Base-by-base conservation (phyloP, 257 asterid genomes). In the Solanum paucissectum region DNA sequence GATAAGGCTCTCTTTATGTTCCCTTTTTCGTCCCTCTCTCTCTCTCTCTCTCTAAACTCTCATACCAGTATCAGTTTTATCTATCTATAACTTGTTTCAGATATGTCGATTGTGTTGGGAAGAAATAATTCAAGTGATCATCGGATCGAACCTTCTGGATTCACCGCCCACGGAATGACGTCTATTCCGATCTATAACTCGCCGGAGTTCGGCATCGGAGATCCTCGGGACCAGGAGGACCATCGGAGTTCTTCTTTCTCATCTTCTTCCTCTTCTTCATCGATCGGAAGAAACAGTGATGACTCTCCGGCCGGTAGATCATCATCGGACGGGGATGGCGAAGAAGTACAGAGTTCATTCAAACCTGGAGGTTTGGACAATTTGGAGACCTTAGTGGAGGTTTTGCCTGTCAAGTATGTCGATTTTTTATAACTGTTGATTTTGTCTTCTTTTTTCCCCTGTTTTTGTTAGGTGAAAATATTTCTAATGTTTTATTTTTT, bases 311-410 rank as follows among this genome's bases (percentile, higher is more conserved):
- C 36, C 9, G 84, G 83, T 32, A 32, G 84, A 60, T 72, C 83
- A 9, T 88, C 87, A 6, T 87, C 89, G 12, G 83, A 40, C 44
- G 91, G 73, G 36, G 90, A 83, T 76, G 91, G 86, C 10, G 92
- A 90, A 85, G 93, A 92, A 88, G 92, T 92, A 76, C 91, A 90
- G 89, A 92, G 94, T 68, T 46, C 89, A 87, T 88, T 46, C 52
- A 91, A 90, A 87, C 62, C 66, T 79, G 88, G 88, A 18, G 89
- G 83, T 71, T 40, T 91, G 83, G 91, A 89, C 23, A 87, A 87
- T 21, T 76, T 92, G 92, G 92, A 88, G 71, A 90, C 91, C n/a
- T 88, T 92, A 9, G 94, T 90, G 89, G 94, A 89, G 46, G 94
- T 86, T 38, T 90, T 92, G 84, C 94, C 93, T 25, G 66, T 87